Percentiles rank a stretch among this genome's conserved stretches.
phyloP scores from a whole-genome alignment of 225 moss, liverwort and hornwort genomes.

The Pseudoscleropodium purum region DNA sequence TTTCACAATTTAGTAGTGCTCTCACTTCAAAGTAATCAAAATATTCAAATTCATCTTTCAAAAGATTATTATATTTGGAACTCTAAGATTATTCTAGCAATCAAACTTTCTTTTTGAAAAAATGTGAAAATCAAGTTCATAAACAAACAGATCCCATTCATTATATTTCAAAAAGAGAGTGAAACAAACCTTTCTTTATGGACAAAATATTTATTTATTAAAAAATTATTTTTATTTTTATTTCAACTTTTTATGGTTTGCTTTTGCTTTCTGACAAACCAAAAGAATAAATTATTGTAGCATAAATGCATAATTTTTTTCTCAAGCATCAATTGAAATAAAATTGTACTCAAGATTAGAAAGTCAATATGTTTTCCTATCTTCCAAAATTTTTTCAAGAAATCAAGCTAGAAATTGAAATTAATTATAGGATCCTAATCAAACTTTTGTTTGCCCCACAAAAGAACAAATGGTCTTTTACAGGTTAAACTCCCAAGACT shows the following conservation, averaged over 20 bases:
- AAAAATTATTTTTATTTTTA: not conserved
- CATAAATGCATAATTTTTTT: not conserved
- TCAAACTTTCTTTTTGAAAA: too few species aligned
- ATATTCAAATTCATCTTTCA: not conserved
- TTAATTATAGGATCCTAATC: too few species aligned
- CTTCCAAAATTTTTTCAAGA: not conserved
- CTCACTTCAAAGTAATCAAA: not conserved
- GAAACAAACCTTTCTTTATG: not conserved
- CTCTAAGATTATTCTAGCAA: accelerated
- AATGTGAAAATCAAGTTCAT: not conserved
- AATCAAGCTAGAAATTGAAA: not conserved
- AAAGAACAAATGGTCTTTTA: not conserved
- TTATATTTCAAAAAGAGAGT: not conserved
- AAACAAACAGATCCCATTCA: not conserved
- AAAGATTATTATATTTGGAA: not conserved
- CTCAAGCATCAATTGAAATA: not conserved
- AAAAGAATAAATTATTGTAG: not conserved
- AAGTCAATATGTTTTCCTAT: not conserved
- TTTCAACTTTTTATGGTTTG: not conserved
- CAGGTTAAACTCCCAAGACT: accelerated
- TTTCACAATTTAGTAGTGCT: not conserved
- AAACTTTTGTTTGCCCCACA: accelerated
- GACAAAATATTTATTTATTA: not conserved
- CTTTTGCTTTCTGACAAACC: accelerated
- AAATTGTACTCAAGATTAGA: accelerated